phyloP scores from a whole-genome alignment of 106 monocot species.

The Hemerocallis citrina region DNA sequence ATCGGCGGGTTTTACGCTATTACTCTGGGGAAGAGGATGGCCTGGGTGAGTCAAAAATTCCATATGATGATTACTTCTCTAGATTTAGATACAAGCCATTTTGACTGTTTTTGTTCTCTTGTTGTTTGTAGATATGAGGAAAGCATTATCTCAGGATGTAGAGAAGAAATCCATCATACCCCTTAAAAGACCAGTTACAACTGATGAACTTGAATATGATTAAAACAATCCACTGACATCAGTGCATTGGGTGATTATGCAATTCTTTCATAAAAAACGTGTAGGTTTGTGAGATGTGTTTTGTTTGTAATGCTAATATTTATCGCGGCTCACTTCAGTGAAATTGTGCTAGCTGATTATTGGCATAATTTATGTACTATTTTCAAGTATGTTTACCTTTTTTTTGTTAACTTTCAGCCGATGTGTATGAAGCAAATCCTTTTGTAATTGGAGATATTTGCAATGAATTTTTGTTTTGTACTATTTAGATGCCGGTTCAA shows the following conservation, averaged over 20 bases:
- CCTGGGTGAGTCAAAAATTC: conserved; percentile 46
- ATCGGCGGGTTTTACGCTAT: conserved; percentile 87
- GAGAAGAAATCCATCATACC: conserved; percentile 90
- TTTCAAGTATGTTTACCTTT: not conserved
- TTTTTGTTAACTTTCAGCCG: not conserved
- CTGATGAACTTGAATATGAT: conserved; percentile 96
- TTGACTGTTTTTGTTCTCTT: not conserved
- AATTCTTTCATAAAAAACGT: not conserved
- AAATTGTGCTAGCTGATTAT: not conserved
- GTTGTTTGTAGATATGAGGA: conserved; percentile 79
- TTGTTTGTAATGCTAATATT: not conserved
- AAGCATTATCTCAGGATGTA: conserved; percentile 78
- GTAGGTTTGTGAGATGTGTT: not conserved
- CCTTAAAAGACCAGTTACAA: conserved; percentile 69
- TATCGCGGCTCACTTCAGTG: not conserved
- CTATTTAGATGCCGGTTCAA: too few species aligned
- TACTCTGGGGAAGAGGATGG: conserved; percentile 99
- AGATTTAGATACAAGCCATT: not conserved
- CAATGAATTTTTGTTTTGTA: too few species aligned
- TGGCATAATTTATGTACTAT: not conserved
- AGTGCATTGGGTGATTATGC: too few species aligned
- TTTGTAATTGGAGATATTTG: not conserved
- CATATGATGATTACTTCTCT: not conserved
- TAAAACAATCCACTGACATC: too few species aligned
- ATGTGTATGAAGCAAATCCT: not conserved